phyloP scores from a whole-genome alignment of 148 eudicot genomes.

The Rhododendron molle region DNA sequence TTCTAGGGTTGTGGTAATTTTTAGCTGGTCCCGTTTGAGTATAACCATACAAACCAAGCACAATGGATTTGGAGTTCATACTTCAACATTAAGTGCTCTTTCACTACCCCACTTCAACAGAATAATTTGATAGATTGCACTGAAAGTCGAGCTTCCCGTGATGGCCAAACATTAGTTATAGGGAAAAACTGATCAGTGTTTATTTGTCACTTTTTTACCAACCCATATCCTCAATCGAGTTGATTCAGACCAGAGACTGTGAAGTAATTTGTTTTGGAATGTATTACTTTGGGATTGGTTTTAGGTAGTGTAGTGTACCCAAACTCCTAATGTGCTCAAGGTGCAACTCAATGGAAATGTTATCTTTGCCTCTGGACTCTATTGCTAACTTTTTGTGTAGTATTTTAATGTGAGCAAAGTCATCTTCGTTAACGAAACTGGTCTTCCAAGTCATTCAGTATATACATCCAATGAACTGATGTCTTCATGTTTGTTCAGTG shows the following conservation, averaged over 20 bases:
- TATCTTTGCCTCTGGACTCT: background rate
- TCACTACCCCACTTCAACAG: background rate
- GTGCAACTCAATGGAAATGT: background rate
- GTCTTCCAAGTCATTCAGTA: background rate
- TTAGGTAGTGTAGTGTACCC: background rate
- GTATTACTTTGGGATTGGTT: background rate
- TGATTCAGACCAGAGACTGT: background rate
- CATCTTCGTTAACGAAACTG: background rate
- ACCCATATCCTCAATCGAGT: background rate
- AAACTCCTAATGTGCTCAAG: background rate
- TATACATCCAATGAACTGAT: background rate
- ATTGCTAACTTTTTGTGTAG: background rate
- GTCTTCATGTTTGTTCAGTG: background rate
- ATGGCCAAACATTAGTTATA: background rate
- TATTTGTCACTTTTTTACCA: background rate
- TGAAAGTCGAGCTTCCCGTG: background rate
- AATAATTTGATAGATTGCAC: background rate
- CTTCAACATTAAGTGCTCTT: background rate
- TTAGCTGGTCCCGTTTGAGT: background rate
- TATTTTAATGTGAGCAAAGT: background rate
- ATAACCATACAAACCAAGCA: background rate
- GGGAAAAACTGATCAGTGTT: background rate
- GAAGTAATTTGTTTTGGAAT: background rate
- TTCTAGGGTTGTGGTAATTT: background rate
- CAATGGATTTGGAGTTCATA: background rate